These are phyloP conservation scores for Puccinia polysora DNA, from an alignment of 1,284 basidiomycete species.

Conservation along the genomic window DNA sequence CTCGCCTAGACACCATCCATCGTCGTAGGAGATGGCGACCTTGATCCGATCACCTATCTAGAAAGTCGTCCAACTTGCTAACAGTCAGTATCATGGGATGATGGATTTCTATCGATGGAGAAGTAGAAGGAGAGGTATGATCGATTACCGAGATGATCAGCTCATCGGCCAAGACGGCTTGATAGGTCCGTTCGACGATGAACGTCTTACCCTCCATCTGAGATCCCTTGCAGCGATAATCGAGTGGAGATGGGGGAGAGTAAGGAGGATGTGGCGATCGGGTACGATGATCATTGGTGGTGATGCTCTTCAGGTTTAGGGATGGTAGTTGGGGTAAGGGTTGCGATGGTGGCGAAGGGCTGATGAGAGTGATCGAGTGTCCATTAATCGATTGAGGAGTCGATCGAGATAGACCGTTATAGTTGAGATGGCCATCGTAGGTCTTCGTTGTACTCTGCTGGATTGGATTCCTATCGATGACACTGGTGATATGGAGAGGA, in stretches of 20 bases:
- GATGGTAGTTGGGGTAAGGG: slow-evolving; percentile 3
- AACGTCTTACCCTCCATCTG: slow-evolving; percentile 19
- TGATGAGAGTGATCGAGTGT: not conserved
- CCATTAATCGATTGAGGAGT: no score
- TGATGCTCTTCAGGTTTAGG: no score
- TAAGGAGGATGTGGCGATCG: not conserved
- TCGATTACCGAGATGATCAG: slow-evolving; percentile 25
- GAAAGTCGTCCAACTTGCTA: no score
- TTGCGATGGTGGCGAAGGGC: not conserved
- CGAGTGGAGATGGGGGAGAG: not conserved
- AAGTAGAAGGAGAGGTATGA: not conserved
- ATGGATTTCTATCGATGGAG: not conserved
- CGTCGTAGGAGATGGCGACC: slow-evolving; percentile 27
- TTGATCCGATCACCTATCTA: slow-evolving; percentile 35
- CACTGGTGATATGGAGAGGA: no score
- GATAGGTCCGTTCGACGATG: slow-evolving; percentile 34
- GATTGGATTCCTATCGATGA: no score
- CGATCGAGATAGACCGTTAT: no score
- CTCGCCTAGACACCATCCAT: slow-evolving; percentile 39
- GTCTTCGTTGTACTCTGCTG: no score
- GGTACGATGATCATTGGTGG: no score
- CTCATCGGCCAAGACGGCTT: slow-evolving; percentile 36
- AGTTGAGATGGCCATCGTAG: no score
- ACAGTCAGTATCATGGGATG: no score
- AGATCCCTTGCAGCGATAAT: slow-evolving; percentile 15